Conservation (phyloP, 164 flowering plant genomes). For the Vitis amurensis region DNA sequence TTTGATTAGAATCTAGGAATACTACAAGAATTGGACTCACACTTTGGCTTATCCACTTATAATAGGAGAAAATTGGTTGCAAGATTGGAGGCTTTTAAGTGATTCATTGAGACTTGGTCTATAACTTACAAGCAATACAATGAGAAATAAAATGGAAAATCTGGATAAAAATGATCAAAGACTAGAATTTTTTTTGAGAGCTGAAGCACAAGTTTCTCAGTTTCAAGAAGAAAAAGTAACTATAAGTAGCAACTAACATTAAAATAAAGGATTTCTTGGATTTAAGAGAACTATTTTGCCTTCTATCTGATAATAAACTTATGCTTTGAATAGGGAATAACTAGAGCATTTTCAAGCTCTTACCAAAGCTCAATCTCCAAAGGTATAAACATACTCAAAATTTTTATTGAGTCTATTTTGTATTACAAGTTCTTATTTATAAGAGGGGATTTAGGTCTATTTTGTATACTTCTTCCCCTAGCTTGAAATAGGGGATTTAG, state of each 20-base stretch:
- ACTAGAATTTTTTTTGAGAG: constrained; percentile 38
- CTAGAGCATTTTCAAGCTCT: constrained; percentile 58
- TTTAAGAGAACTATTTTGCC: constrained; percentile 1
- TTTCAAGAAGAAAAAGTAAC: constrained; percentile 63
- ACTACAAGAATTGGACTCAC: background rate
- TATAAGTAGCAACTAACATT: constrained; percentile 42
- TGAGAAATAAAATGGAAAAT: constrained; percentile 12
- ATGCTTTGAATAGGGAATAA: constrained; percentile 43
- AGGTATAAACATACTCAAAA: constrained; percentile 39
- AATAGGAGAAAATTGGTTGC: constrained; percentile 32
- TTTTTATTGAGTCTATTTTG: background rate
- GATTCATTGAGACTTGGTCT: constrained; percentile 23
- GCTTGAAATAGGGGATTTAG: too few relatives aligned
- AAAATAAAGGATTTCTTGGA: background rate
- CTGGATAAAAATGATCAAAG: constrained; percentile 15
- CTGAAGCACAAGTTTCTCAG: constrained; percentile 63
- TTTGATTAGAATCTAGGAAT: background rate
- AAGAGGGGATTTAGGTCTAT: too few relatives aligned
- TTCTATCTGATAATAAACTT: background rate
- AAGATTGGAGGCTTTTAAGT: constrained; percentile 32
- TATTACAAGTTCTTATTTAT: too few relatives aligned
- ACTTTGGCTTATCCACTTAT: constrained; percentile 11
- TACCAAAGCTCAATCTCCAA: constrained; percentile 67
- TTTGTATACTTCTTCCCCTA: too few relatives aligned
- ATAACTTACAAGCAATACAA: constrained; percentile 11